phyloP scores from a whole-genome alignment of 179 eudicot genomes.

The Spinacia oleracea region DNA sequence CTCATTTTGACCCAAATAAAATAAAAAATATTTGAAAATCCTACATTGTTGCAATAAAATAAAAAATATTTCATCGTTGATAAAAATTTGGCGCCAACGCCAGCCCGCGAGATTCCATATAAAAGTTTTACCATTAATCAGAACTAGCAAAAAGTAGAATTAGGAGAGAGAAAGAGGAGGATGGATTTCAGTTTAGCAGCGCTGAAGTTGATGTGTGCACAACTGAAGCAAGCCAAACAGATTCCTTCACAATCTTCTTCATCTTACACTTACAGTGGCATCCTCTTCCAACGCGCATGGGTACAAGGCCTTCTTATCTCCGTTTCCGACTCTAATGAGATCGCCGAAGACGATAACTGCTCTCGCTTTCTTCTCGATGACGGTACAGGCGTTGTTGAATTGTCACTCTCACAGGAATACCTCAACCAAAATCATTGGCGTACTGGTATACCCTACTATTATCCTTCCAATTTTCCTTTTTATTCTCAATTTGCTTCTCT shows the following conservation, averaged over 20 bases:
- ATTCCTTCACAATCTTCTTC: slow-evolving; percentile 39
- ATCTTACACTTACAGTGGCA: slow-evolving; percentile 50
- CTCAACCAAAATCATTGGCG: slow-evolving; percentile 38
- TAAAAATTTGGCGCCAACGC: background rate
- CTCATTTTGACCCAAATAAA: too few species aligned
- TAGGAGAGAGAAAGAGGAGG: background rate
- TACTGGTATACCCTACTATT: slow-evolving; percentile 36
- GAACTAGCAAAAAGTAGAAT: too few species aligned
- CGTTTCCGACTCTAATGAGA: slow-evolving; percentile 9
- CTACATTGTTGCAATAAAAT: too few species aligned
- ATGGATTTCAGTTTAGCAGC: slow-evolving; percentile 87
- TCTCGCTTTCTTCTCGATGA: slow-evolving; percentile 64
- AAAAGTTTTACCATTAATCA: background rate
- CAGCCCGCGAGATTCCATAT: background rate
- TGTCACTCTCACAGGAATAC: slow-evolving; percentile 36
- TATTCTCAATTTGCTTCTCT: background rate
- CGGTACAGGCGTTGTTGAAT: slow-evolving; percentile 67
- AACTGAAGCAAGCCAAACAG: slow-evolving; percentile 50
- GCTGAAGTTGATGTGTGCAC: slow-evolving; percentile 60
- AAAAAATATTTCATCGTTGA: too few species aligned
- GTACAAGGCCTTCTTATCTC: slow-evolving; percentile 51
- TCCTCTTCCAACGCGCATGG: slow-evolving; percentile 96
- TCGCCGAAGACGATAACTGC: slow-evolving; percentile 2
- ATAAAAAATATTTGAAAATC: too few species aligned
- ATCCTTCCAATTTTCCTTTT: background rate